Conservation (phyloP, 176 grass and related monocot genomes). For the Ampelocalamus luodianensis region DNA sequence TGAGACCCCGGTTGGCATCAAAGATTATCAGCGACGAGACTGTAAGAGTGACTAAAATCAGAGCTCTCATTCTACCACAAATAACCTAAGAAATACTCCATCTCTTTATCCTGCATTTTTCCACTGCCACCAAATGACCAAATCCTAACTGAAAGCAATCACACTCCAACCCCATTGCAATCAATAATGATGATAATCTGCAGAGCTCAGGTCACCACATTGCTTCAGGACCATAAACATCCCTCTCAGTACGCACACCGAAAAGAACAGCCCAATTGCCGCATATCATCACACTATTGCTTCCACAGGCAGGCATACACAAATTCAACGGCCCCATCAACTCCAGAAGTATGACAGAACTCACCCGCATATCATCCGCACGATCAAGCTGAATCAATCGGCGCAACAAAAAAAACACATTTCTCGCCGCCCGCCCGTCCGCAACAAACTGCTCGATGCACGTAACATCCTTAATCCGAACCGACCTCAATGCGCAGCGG, state of each 20-base stretch:
- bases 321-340: constrained; percentile 38
- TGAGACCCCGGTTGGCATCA: background rate
- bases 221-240: constrained; percentile 11
- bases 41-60: background rate
- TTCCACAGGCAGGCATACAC: constrained; percentile 23
- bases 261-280: constrained; percentile 21
- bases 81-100: background rate
- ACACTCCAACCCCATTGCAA: constrained; percentile 5
- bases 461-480: background rate
- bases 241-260: background rate
- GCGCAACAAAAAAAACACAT: constrained; percentile 5
- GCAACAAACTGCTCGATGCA: background rate
- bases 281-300: constrained; percentile 20
- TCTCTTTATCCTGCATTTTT: background rate
- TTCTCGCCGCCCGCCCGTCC: background rate
- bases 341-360: background rate
- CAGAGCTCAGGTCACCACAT: background rate
- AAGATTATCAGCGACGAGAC: background rate
- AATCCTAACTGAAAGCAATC: constrained; percentile 21
- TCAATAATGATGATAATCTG: background rate
- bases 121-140: background rate
- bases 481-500: background rate
- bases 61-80: background rate
- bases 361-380: background rate
- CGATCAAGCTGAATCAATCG: background rate